Percentiles rank a stretch among this genome's conserved stretches.
phyloP scores from a whole-genome alignment of 202 grass and related monocot species.

The Schoenoplectus tabernaemontani region DNA sequence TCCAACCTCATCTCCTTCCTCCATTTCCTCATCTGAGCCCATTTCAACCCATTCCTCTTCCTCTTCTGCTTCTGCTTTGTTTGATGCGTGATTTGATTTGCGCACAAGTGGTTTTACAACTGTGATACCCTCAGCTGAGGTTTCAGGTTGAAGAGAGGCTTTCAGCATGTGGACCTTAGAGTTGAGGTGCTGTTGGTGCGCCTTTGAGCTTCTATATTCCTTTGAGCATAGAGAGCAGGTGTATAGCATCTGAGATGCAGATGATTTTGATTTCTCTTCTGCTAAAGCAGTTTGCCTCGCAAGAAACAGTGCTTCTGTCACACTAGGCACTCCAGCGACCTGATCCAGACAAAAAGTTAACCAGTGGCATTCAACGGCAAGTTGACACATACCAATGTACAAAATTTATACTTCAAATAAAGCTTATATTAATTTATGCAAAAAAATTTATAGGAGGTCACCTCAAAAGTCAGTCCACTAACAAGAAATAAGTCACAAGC shows the following conservation, averaged over 20 bases:
- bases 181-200: constrained; percentile 80
- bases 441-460: background rate
- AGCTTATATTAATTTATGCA: background rate
- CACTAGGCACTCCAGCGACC: constrained; percentile 89
- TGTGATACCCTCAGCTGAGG: constrained; percentile 56
- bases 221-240: constrained; percentile 88
- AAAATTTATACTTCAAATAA: background rate
- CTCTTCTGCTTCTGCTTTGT: constrained; percentile 48
- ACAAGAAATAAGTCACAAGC: background rate
- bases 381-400: background rate
- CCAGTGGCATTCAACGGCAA: background rate
- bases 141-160: constrained; percentile 63
- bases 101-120: constrained; percentile 59
- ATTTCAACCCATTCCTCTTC: constrained; percentile 78
- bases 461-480: background rate
- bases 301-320: constrained; percentile 72
- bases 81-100: constrained; percentile 26
- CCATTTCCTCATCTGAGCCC: constrained; percentile 47
- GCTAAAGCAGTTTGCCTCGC: constrained; percentile 61
- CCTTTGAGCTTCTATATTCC: constrained; percentile 77
- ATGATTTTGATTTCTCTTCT: constrained; percentile 50
- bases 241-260: constrained; percentile 57
- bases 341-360: constrained; percentile 25
- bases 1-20: constrained; percentile 37
- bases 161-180: constrained; percentile 54